Conservation (phyloP, 495 filamentous ascomycete genomes). For the Aspergillus nidulans region DNA sequence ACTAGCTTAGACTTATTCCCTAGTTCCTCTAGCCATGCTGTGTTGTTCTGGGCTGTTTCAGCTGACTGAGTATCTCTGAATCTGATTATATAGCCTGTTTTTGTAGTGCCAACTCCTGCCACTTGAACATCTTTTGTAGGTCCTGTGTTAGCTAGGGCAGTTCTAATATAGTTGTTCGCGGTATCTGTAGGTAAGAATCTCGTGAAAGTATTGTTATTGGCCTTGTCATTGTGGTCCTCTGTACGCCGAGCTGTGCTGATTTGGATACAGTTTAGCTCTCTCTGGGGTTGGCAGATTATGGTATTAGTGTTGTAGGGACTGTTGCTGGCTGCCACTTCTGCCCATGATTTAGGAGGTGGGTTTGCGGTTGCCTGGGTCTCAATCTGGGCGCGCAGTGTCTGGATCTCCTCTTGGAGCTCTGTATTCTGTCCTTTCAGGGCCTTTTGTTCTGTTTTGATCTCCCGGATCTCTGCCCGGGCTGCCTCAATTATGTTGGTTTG, state of each 20-base stretch:
- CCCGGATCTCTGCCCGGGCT: constrained; percentile 6
- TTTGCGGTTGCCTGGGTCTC: neutral
- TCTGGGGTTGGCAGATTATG: constrained; percentile 2
- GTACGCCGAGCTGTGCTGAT: constrained; percentile 6
- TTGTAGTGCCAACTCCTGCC: constrained; percentile 18
- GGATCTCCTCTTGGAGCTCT: constrained; percentile 8
- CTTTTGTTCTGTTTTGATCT: constrained; percentile 11
- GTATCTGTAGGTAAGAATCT: constrained; percentile 15
- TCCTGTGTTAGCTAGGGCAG: constrained; percentile 11
- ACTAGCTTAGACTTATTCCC: constrained; percentile 15
- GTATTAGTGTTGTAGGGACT: neutral
- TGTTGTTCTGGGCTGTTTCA: constrained; percentile 15
- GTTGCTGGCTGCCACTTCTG: neutral
- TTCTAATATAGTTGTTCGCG: constrained; percentile 16
- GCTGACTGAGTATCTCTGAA: constrained; percentile 14
- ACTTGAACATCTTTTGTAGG: constrained; percentile 19
- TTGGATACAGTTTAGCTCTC: constrained; percentile 9
- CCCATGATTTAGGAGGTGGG: neutral
- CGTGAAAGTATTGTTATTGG: constrained; percentile 9
- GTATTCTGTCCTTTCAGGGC: constrained; percentile 7
- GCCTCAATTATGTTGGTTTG: constrained; percentile 5
- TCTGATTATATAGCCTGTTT: constrained; percentile 21
- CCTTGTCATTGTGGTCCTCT: neutral
- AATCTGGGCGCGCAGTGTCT: neutral
- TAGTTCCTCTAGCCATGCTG: constrained; percentile 14